Percentiles rank a stretch among this genome's conserved stretches.
Evolutionary conservation across 805 yeast genomes (phyloP).

Genomic region (Ogataea saltuana): DNA sequence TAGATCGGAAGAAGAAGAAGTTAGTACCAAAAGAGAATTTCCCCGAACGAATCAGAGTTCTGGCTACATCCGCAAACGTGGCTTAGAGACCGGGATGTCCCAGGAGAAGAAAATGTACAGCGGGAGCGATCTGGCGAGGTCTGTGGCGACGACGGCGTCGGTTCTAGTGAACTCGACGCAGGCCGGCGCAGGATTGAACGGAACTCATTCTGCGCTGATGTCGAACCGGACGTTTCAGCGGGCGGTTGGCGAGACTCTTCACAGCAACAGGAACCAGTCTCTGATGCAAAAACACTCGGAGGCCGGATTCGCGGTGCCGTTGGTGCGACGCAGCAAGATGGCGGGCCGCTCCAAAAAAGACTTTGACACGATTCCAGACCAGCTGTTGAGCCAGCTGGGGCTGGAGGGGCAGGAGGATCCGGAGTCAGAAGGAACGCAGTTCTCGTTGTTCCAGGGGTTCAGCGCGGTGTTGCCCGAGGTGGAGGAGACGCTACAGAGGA

Average conservation of each 20-base stretch:
- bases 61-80: no score
- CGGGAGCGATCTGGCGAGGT: slow-evolving; percentile 42
- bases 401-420: slow-evolving; percentile 38
- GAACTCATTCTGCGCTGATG: slow-evolving; percentile 21
- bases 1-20: no score
- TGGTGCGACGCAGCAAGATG: slow-evolving; percentile 18
- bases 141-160: slow-evolving; percentile 58
- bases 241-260: slow-evolving; percentile 47
- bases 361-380: slow-evolving; percentile 59
- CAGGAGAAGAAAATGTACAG: slow-evolving; percentile 9
- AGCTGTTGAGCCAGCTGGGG: slow-evolving; percentile 57
- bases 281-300: slow-evolving; percentile 26
- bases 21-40: no score
- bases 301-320: slow-evolving; percentile 14
- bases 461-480: slow-evolving; percentile 56
- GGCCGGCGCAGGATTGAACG: slow-evolving; percentile 16
- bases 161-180: slow-evolving; percentile 42
- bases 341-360: slow-evolving; percentile 36
- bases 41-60: no score
- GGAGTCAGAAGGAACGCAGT: slow-evolving; percentile 25
- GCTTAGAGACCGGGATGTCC: slow-evolving; percentile 8
- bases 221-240: slow-evolving; percentile 39
- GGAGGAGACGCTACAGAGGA: slow-evolving; percentile 42
- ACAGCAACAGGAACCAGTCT: slow-evolving; percentile 30
- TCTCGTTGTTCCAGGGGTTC: slow-evolving; percentile 71